Conservation (phyloP, 495 filamentous ascomycete genomes). For the Wilcoxina mikolae region DNA sequence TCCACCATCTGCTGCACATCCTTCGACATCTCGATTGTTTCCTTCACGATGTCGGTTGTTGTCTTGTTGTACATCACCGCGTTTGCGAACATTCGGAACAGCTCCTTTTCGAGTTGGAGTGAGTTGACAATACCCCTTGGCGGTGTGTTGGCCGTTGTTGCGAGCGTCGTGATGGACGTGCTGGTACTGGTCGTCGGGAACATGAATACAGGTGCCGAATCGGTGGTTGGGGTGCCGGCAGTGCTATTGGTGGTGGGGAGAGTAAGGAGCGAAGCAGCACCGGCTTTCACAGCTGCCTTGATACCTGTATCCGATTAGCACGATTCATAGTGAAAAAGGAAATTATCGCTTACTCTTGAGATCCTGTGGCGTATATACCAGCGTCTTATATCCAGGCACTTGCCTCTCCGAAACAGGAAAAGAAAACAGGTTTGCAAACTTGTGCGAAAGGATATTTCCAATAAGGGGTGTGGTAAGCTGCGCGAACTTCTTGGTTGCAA, state of each 20-base stretch:
- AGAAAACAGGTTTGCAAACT: slow-evolving; percentile 75
- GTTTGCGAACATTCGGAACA: slow-evolving; percentile 96
- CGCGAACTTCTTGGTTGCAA: slow-evolving; percentile 28
- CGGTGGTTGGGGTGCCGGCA: slow-evolving; percentile 34
- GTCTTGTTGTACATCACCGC: slow-evolving; percentile 84
- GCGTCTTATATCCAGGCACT: slow-evolving; percentile 74
- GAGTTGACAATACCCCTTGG: slow-evolving; percentile 87
- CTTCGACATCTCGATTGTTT: slow-evolving; percentile 27
- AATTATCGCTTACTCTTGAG: slow-evolving; percentile 44
- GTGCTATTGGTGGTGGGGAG: slow-evolving; percentile 24
- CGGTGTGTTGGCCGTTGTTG: slow-evolving; percentile 52
- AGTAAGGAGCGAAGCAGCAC: slow-evolving; percentile 34
- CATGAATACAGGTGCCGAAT: not conserved
- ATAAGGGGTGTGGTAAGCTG: slow-evolving; percentile 47
- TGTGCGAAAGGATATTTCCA: slow-evolving; percentile 71
- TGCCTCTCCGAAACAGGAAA: slow-evolving; percentile 68
- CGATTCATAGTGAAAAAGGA: not conserved
- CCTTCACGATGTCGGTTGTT: slow-evolving; percentile 25
- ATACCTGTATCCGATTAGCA: slow-evolving; percentile 37
- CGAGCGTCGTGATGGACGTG: slow-evolving; percentile 47
- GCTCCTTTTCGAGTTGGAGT: slow-evolving; percentile 81
- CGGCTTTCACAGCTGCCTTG: slow-evolving; percentile 51
- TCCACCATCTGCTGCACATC: slow-evolving; percentile 39
- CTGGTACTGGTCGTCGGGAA: slow-evolving; percentile 40
- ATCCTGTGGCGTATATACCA: slow-evolving; percentile 77